Evolutionary conservation across 75 land plant genomes (phyloP).

Genomic region (Cunninghamia lanceolata): DNA sequence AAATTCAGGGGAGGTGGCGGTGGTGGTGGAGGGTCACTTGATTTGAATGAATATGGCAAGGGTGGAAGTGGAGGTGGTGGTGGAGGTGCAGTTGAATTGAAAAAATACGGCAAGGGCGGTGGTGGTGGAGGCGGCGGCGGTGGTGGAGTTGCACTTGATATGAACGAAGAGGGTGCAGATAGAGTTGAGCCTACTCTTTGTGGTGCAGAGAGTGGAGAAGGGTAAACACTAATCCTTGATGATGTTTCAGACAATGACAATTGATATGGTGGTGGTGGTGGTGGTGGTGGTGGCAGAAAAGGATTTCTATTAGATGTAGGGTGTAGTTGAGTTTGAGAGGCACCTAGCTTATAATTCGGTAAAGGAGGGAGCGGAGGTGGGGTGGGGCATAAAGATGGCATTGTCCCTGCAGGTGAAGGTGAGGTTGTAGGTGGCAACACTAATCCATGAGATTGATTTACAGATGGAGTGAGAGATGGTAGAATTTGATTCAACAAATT

Average conservation of each 20-base stretch:
- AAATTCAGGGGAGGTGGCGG: not conserved
- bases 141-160: slow-evolving; percentile 7
- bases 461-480: not conserved
- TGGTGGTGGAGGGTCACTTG: slow-evolving; percentile 8
- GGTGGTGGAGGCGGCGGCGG: too few relatives aligned
- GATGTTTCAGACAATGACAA: not conserved
- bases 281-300: slow-evolving; percentile 20
- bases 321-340: slow-evolving; percentile 8
- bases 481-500: not conserved
- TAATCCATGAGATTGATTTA: not conserved
- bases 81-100: slow-evolving; percentile 1
- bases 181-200: slow-evolving; percentile 13
- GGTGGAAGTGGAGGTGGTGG: slow-evolving; percentile 9
- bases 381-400: slow-evolving; percentile 6
- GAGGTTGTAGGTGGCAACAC: not conserved
- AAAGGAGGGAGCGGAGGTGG: slow-evolving; percentile 9
- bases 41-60: not conserved
- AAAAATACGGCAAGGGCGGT: too few relatives aligned
- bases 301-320: not conserved
- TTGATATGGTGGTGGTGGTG: not conserved
- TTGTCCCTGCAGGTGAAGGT: not conserved
- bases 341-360: not conserved
- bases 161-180: slow-evolving; percentile 17
- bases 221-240: not conserved
- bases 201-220: slow-evolving; percentile 16